phyloP scores from a whole-genome alignment of 108 stramenopile species.

The Skeletonema tropicum region DNA sequence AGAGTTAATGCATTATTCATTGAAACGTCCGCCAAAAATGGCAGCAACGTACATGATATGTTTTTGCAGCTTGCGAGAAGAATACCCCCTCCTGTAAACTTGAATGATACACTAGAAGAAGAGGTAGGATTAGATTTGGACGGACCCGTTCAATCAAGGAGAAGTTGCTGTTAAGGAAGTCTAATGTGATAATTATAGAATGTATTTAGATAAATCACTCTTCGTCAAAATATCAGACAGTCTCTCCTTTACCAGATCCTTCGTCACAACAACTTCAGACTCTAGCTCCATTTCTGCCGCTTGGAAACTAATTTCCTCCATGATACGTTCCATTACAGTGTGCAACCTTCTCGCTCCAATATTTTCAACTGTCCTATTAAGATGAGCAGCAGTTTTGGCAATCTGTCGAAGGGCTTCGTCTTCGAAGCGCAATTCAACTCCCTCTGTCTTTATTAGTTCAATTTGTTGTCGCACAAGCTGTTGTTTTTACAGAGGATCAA shows the following conservation, averaged over 20 bases:
- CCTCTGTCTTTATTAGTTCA: conserved; percentile 93
- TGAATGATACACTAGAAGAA: conserved; percentile 23
- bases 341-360: conserved; percentile 98
- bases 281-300: conserved; percentile 91
- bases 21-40: conserved; percentile 74
- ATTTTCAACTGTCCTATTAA: conserved; percentile 98
- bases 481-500: neutral
- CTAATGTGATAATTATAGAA: conserved; percentile 68
- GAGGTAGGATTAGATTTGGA: conserved; percentile 41
- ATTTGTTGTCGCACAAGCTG: conserved; percentile 91
- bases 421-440: conserved; percentile 90
- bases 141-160: conserved; percentile 3
- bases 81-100: conserved; percentile 40
- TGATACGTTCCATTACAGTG: conserved; percentile 97
- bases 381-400: conserved; percentile 88
- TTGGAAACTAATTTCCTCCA: conserved; percentile 97
- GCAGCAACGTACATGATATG: conserved; percentile 60
- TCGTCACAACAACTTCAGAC: conserved; percentile 71
- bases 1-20: conserved; percentile 65
- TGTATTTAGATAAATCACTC: conserved; percentile 93
- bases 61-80: conserved; percentile 65
- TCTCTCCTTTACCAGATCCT: conserved; percentile 82
- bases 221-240: conserved; percentile 80
- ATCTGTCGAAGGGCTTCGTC: conserved; percentile 98
- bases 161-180: conserved; percentile 19